Percentiles rank a stretch among this genome's conserved stretches.
phyloP scores from a whole-genome alignment of 257 asterid genomes.

The Solanum pennellii region DNA sequence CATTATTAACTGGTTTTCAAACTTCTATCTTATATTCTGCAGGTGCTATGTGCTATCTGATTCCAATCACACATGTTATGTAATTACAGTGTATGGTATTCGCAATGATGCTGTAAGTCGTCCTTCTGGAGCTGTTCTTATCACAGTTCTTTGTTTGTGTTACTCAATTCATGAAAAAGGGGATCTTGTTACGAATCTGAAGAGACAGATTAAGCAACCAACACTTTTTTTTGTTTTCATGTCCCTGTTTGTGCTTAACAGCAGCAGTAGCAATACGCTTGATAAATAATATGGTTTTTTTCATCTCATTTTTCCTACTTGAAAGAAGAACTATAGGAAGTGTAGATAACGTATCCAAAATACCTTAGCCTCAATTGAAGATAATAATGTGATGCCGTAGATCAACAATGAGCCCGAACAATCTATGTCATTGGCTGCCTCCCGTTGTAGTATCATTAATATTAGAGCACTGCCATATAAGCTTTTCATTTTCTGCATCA shows the following conservation, averaged over 20 bases:
- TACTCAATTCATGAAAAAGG: neutral
- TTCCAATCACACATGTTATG: constrained; percentile 55
- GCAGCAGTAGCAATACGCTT: neutral
- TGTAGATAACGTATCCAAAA: neutral
- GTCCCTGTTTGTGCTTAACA: neutral
- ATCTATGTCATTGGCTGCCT: neutral
- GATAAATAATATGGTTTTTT: neutral
- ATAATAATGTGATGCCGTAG: neutral
- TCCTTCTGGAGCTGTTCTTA: neutral
- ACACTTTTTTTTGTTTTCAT: neutral
- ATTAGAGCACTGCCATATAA: neutral
- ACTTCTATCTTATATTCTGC: constrained; percentile 6
- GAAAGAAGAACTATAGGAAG: neutral
- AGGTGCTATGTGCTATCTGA: constrained; percentile 80
- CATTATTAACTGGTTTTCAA: neutral
- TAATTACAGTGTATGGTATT: constrained; percentile 64
- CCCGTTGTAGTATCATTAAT: neutral
- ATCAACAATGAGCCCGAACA: neutral
- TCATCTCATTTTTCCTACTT: neutral
- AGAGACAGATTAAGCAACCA: neutral
- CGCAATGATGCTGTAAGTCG: constrained; percentile 57
- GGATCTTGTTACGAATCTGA: neutral
- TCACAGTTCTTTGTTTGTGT: neutral
- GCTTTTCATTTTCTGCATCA: neutral
- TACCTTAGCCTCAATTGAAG: neutral